Evolutionary conservation across 345 rosid species (phyloP).

Genomic region (Psidium guajava): DNA sequence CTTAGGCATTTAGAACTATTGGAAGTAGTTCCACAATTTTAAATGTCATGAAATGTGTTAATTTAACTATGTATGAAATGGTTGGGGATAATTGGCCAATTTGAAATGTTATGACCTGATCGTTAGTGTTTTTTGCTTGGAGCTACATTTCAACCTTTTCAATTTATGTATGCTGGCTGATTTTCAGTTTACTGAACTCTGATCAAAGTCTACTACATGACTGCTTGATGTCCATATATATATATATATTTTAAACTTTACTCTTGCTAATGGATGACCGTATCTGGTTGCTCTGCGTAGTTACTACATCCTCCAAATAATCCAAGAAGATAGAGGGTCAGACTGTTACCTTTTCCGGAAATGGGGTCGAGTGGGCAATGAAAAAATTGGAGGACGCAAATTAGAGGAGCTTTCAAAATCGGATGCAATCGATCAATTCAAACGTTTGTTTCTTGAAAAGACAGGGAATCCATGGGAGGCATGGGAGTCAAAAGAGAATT

Average conservation of each 20-base stretch:
- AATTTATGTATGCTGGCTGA: background rate
- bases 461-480: conserved; percentile 91
- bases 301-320: conserved; percentile 86
- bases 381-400: conserved; percentile 75
- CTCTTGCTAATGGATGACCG: background rate
- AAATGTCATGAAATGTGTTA: background rate
- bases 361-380: conserved; percentile 96
- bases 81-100: background rate
- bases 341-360: conserved; percentile 75
- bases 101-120: background rate
- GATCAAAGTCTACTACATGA: background rate
- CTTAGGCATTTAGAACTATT: background rate
- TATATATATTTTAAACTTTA: background rate
- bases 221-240: background rate
- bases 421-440: conserved; percentile 38
- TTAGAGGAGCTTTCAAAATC: conserved; percentile 67
- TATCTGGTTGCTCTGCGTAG: conserved; percentile 25
- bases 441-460: conserved; percentile 41
- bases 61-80: background rate
- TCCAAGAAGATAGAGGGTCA: conserved; percentile 77
- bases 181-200: background rate
- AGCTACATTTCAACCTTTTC: background rate
- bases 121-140: background rate
- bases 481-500: conserved; percentile 73
- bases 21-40: background rate